Percentiles rank a stretch among this genome's conserved stretches.
Evolutionary conservation across 2,329 filamentous ascomycete genomes (phyloP).

Genomic region (Penicillium vulpinum): DNA sequence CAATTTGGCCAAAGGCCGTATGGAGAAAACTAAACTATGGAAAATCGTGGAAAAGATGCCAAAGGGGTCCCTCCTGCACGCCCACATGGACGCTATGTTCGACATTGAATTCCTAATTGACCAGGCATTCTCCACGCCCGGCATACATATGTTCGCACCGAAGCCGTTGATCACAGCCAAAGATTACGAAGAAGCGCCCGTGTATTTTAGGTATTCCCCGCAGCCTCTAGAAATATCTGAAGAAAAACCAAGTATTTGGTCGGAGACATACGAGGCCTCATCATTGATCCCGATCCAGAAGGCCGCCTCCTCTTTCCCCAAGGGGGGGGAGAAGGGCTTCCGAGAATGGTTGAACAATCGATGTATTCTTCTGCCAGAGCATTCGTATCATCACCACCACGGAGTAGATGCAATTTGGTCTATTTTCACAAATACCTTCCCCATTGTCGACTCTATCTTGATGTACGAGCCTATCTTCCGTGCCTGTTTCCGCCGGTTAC

Average conservation of each 20-base stretch:
- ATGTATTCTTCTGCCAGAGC: conserved; percentile 68
- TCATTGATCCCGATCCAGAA: conserved; percentile 59
- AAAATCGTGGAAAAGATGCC: conserved; percentile 81
- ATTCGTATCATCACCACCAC: conserved; percentile 77
- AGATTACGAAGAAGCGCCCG: conserved; percentile 55
- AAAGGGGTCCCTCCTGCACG: conserved; percentile 71
- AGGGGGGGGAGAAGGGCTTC: conserved; percentile 70
- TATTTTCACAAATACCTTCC: conserved; percentile 76
- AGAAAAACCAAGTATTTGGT: conserved; percentile 63
- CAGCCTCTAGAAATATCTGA: conserved; percentile 46
- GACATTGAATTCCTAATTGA: conserved; percentile 79
- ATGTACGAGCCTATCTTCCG: conserved; percentile 91
- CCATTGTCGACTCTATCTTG: conserved; percentile 70
- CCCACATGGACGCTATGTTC: conserved; percentile 88
- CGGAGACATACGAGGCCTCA: conserved; percentile 58
- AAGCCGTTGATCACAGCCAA: conserved; percentile 56
- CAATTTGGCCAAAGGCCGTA: conserved; percentile 76
- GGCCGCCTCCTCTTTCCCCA: conserved; percentile 73
- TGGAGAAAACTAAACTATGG: conserved; percentile 84
- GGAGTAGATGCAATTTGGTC: conserved; percentile 81
- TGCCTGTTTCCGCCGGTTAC: conserved; percentile 69
- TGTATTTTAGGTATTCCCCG: conserved; percentile 64
- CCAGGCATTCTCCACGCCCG: conserved; percentile 67
- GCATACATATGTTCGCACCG: conserved; percentile 68
- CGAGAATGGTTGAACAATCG: conserved; percentile 73